Evolutionary conservation across 2,329 filamentous ascomycete species (phyloP).

Genomic region (Xylaria sp.): DNA sequence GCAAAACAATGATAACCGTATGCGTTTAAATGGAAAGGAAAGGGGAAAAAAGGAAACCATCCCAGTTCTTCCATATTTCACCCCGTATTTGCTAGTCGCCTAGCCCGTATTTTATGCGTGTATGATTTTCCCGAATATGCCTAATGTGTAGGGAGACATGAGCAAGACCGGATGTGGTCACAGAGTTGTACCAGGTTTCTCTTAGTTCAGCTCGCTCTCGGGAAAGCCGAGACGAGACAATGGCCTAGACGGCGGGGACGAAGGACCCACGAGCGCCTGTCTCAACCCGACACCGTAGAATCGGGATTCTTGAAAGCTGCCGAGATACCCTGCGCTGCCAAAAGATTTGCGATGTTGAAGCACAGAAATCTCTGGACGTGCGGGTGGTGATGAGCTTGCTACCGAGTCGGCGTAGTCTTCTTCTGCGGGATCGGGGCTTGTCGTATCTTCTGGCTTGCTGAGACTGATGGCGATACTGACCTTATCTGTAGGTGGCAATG

Average conservation of each 20-base stretch:
- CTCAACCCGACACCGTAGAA: conserved; percentile 44
- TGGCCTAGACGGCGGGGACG: conserved; percentile 34
- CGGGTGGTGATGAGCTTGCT: neutral
- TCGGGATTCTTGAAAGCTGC: conserved; percentile 46
- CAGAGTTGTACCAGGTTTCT: conserved; percentile 37
- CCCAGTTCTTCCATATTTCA: neutral
- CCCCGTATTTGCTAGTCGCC: neutral
- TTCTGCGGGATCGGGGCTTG: conserved; percentile 14
- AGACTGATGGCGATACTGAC: neutral
- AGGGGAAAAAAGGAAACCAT: conserved; percentile 1
- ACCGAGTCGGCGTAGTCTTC: neutral
- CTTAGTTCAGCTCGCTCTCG: conserved; percentile 18
- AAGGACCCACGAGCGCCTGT: conserved; percentile 39
- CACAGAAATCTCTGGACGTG: neutral
- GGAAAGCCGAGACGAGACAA: conserved; percentile 20
- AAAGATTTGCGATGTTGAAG: conserved; percentile 44
- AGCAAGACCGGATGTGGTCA: neutral
- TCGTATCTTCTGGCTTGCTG: conserved; percentile 8
- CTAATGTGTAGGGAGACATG: neutral
- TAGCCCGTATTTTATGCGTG: neutral
- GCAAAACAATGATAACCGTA: neutral
- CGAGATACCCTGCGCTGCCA: conserved; percentile 49
- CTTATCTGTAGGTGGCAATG: neutral
- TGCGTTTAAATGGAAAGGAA: neutral
- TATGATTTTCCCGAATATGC: neutral